Base-by-base conservation (phyloP, 129 eudicot genomes). In the Flaveria bidentis region DNA sequence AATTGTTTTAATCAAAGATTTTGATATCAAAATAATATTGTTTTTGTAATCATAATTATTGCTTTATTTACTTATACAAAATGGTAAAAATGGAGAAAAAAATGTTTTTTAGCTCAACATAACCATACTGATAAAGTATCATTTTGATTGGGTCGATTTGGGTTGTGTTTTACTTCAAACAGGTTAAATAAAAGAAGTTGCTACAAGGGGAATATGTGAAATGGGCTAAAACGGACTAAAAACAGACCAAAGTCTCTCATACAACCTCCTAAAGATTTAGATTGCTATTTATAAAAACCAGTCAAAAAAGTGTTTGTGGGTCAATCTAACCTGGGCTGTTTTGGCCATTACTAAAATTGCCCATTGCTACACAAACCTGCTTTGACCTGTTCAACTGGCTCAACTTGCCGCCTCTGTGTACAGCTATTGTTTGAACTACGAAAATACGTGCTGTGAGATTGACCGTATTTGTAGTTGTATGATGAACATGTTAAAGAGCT, bases 381-480 rank as follows among this genome's bases (percentile, higher is more conserved):
- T 28, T 49, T n/a, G 46, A 26, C 58, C 15, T 0, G 9, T 15
- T 42, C 61, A 2, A 52, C 46, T 2, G 4, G 30, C 64, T 18
- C 46, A 16, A 20, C 39, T 36, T 72, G 65, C 28, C 51, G 52
- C 13, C 18, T 72, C 76, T 30, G 20, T 72, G 11, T 52, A 53
- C 67, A 55, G 12, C 41, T 49, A 2, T 22, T 10, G 20, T 53
- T 42, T 44, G 44, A 56, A 47, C n/a, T 4, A 15, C 25, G 16
- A 16, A 50, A 30, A 42, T 20, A 42, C 44, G 53, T 77, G 58
- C 30, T 36, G 30, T 22, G 23, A 72, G 9, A 51, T 26, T 64
- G 45, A 28, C 52, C 69, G 23, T 55, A 49, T 57, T 45, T 23
- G 62, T 53, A n/a, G 76, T 76, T 52, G 46, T 49, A 60, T 61